phyloP scores from a whole-genome alignment of 768 basidiomycete species.

The Sutorius australiensis region DNA sequence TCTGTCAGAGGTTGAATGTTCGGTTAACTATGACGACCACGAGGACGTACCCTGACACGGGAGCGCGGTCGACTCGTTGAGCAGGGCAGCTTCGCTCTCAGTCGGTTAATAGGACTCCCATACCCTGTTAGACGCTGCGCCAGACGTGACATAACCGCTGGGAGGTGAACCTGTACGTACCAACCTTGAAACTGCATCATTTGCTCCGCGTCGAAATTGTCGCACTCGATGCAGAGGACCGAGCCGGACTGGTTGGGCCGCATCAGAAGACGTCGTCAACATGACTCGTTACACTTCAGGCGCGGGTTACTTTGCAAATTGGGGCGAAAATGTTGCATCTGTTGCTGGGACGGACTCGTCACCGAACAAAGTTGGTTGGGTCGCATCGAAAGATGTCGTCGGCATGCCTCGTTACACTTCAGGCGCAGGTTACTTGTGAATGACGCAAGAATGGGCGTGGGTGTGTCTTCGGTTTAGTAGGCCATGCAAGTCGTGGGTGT shows the following conservation, averaged over 20 bases:
- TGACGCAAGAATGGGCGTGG: background rate
- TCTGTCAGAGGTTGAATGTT: conserved; percentile 83
- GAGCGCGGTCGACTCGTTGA: conserved; percentile 49
- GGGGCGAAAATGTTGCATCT: conserved; percentile 10
- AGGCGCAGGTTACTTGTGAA: background rate
- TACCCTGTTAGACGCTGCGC: conserved; percentile 34
- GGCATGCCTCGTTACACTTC: conserved; percentile 18
- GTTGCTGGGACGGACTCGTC: conserved; percentile 17
- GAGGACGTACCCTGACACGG: conserved; percentile 65
- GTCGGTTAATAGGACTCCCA: conserved; percentile 48
- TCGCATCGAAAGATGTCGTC: conserved; percentile 28
- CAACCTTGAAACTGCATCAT: conserved; percentile 51
- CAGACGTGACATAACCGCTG: background rate
- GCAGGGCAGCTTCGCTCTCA: conserved; percentile 37
- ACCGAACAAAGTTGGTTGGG: conserved; percentile 29
- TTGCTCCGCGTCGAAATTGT: conserved; percentile 74
- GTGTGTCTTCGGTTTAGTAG: background rate
- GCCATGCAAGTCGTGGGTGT: background rate
- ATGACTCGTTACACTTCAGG: conserved; percentile 4
- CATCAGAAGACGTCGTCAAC: conserved; percentile 22
- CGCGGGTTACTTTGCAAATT: background rate
- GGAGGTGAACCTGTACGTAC: background rate
- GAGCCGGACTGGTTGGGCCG: conserved; percentile 54
- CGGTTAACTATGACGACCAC: conserved; percentile 65
- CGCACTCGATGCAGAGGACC: conserved; percentile 69